phyloP scores from a whole-genome alignment of 2,329 filamentous ascomycete genomes.

The Ilyonectria sp. region DNA sequence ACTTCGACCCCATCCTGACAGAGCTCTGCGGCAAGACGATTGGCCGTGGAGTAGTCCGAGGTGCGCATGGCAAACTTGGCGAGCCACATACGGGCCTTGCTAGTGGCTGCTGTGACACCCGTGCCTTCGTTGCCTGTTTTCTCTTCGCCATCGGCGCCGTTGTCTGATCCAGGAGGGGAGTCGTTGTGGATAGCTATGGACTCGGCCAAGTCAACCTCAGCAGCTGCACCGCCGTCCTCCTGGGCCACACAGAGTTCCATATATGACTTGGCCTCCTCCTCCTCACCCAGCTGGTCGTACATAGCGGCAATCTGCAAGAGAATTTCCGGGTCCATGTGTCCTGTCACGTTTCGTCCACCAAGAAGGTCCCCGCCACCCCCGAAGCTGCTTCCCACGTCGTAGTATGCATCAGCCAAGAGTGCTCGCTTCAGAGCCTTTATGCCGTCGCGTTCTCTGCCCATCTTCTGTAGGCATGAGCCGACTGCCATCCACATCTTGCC shows the following conservation, averaged over 20 bases:
- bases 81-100: constrained; percentile 94
- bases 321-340: constrained; percentile 88
- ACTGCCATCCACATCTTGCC: constrained; percentile 99
- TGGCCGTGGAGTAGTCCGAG: constrained; percentile 82
- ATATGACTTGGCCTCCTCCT: constrained; percentile 87
- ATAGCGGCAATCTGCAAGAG: constrained; percentile 90
- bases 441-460: constrained; percentile 88
- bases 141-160: constrained; percentile 54
- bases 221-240: constrained; percentile 78
- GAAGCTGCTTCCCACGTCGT: constrained; percentile 75
- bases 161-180: constrained; percentile 59
- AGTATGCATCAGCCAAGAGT: constrained; percentile 88
- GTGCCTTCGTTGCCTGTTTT: constrained; percentile 69
- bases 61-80: constrained; percentile 84
- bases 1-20: constrained; percentile 97
- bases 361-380: constrained; percentile 62
- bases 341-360: constrained; percentile 65
- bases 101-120: constrained; percentile 92
- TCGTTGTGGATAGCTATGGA: constrained; percentile 71
- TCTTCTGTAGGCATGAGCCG: constrained; percentile 90
- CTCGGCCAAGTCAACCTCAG: constrained; percentile 60
- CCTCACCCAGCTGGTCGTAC: constrained; percentile 85
- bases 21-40: constrained; percentile 88
- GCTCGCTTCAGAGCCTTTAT: constrained; percentile 97
- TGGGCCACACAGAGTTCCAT: constrained; percentile 97